phyloP scores from a whole-genome alignment of 208 protist genomes.

The Leishmania mexicana region DNA sequence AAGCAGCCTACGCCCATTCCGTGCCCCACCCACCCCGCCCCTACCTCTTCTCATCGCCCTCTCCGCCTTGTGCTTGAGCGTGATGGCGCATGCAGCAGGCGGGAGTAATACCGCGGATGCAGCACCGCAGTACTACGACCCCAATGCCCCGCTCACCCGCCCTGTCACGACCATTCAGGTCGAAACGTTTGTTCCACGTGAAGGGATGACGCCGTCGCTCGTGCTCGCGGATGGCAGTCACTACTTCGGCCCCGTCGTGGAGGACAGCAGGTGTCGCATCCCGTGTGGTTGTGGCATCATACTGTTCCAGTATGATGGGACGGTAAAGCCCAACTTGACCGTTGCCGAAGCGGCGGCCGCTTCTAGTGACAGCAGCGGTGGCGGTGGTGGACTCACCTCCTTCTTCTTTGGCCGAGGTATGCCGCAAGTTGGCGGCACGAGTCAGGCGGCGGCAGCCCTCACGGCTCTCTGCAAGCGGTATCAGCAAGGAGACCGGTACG shows the following conservation, averaged over 20 bases:
- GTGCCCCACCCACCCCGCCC: neutral
- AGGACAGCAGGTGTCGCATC: constrained; percentile 43
- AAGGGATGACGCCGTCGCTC: constrained; percentile 33
- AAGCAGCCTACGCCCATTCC: neutral
- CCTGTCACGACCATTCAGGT: constrained; percentile 76
- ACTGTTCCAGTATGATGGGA: constrained; percentile 52
- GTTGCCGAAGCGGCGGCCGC: neutral
- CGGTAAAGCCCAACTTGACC: constrained; percentile 8
- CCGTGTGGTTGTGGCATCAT: constrained; percentile 77
- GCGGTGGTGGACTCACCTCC: constrained; percentile 3
- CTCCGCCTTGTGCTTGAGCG: no score
- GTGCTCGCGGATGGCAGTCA: constrained; percentile 60
- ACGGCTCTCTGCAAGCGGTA: constrained; percentile 32
- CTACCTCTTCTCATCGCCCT: neutral
- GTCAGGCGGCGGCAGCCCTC: constrained; percentile 12
- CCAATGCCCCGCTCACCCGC: constrained; percentile 31
- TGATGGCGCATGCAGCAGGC: neutral
- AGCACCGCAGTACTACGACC: constrained; percentile 35
- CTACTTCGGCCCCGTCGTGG: constrained; percentile 77
- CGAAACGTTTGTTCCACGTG: constrained; percentile 46
- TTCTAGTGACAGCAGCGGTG: neutral
- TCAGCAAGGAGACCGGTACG: constrained; percentile 78
- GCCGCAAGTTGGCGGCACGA: constrained; percentile 3
- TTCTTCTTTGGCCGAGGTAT: constrained; percentile 27
- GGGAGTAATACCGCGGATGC: neutral